Conservation (phyloP, 176 grass and related monocot species). For the maize (Zea mays) region DNA sequence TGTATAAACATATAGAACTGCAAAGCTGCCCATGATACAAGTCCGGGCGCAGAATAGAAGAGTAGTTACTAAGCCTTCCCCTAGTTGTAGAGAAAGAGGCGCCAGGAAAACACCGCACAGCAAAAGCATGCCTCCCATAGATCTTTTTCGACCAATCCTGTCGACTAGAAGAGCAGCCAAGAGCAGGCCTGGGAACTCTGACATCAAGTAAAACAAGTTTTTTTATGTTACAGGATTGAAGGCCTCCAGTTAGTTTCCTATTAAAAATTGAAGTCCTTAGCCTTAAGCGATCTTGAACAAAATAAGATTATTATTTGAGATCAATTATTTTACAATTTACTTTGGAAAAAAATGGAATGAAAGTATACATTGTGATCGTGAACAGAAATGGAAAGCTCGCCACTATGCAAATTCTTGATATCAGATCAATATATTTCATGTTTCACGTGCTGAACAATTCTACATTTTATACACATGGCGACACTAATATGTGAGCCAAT, state of each 20-base stretch:
- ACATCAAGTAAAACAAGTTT: conserved; percentile 22
- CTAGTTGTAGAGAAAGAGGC: conserved; percentile 51
- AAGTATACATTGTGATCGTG: not conserved
- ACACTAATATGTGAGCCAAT: not conserved
- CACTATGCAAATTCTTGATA: not conserved
- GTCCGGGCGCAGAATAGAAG: conserved; percentile 74
- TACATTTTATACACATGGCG: not conserved
- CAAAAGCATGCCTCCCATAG: conserved; percentile 59
- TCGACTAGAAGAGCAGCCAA: conserved; percentile 62
- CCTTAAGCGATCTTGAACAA: not conserved
- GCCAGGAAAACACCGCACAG: conserved; percentile 47
- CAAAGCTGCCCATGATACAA: conserved; percentile 51
- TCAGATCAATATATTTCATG: not conserved
- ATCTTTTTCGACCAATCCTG: conserved; percentile 62
- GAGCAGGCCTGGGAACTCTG: conserved; percentile 73
- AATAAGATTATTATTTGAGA: not conserved
- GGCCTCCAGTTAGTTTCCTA: not conserved
- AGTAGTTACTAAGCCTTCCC: conserved; percentile 52
- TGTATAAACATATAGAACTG: conserved; percentile 51
- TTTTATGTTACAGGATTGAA: conserved; percentile 7
- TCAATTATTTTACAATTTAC: not conserved
- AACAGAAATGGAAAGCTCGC: not conserved
- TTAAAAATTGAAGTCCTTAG: not conserved
- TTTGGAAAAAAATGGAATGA: not conserved
- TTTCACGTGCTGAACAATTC: not conserved